phyloP scores from a whole-genome alignment of 2,329 filamentous ascomycete species.

The Diaporthe nobilis region DNA sequence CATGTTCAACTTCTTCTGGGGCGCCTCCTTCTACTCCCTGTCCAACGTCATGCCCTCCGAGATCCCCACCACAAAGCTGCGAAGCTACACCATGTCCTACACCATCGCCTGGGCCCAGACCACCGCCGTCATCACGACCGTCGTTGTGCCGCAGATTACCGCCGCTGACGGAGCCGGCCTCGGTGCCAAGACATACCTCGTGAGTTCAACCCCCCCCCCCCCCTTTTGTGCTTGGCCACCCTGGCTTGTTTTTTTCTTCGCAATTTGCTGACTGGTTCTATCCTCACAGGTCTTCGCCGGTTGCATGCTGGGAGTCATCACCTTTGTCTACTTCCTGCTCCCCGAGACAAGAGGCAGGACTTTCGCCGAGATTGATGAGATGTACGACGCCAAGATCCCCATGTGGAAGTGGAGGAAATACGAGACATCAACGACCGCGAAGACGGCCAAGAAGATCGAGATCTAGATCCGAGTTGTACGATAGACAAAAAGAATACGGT shows the following conservation, averaged over 20 bases:
- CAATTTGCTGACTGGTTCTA: not conserved
- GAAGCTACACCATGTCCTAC: constrained; percentile 51
- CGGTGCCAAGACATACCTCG: constrained; percentile 39
- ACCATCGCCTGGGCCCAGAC: constrained; percentile 53
- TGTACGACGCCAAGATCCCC: constrained; percentile 38
- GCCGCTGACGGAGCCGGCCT: constrained; percentile 40
- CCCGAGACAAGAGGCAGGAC: constrained; percentile 39
- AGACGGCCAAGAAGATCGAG: constrained; percentile 34
- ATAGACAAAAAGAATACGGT: not conserved
- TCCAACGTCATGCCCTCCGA: constrained; percentile 53
- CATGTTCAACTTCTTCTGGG: constrained; percentile 55
- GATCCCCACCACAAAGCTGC: constrained; percentile 45
- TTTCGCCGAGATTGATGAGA: constrained; percentile 39
- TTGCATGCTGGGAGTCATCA: constrained; percentile 37
- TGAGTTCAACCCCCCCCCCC: not conserved
- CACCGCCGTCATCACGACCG: constrained; percentile 56
- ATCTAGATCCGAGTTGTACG: not conserved
- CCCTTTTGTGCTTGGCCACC: not conserved
- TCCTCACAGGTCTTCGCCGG: constrained; percentile 37
- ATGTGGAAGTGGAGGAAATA: constrained; percentile 36
- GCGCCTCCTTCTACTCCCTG: constrained; percentile 53
- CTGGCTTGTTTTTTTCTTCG: not conserved
- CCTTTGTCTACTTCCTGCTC: constrained; percentile 38
- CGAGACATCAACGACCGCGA: constrained; percentile 25
- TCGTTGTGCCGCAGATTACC: constrained; percentile 53